phyloP scores from a whole-genome alignment of 164 flowering plant species.

The Magnolia kwangsiensis region DNA sequence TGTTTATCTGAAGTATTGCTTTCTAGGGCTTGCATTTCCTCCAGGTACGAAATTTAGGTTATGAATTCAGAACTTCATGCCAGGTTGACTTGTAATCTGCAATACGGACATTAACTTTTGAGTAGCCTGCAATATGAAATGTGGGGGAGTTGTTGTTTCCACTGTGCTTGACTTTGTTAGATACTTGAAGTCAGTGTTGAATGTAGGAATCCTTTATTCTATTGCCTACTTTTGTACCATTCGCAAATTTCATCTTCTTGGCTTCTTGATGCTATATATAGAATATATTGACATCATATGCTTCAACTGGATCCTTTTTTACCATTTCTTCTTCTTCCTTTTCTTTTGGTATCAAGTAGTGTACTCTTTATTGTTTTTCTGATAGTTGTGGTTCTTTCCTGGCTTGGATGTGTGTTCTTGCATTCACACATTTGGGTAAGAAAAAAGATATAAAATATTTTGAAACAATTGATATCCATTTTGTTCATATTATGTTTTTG shows the following conservation, averaged over 20 bases:
- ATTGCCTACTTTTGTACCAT: background rate
- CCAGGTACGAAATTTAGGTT: conserved; percentile 53
- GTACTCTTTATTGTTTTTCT: background rate
- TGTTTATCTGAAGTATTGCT: conserved; percentile 95
- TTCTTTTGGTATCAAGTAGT: background rate
- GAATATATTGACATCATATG: too few relatives aligned
- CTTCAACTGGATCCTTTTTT: background rate
- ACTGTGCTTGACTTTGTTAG: background rate
- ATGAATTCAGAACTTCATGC: background rate
- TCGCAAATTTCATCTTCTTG: too few relatives aligned
- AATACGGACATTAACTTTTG: background rate
- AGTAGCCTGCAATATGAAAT: conserved; percentile 2
- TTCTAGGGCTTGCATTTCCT: conserved; percentile 93
- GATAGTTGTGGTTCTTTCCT: background rate
- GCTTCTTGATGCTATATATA: too few relatives aligned
- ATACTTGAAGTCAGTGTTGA: background rate
- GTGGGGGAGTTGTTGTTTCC: background rate
- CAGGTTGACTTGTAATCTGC: background rate
- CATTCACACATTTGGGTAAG: background rate
- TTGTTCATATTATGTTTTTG: too few relatives aligned
- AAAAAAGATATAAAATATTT: too few relatives aligned
- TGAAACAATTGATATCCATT: too few relatives aligned
- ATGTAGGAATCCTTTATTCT: background rate
- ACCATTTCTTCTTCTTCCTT: background rate
- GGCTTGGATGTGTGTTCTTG: background rate